These are phyloP conservation scores for Saururus chinensis DNA, from an alignment of 164 flowering plant genomes.

Conservation along the genomic window DNA sequence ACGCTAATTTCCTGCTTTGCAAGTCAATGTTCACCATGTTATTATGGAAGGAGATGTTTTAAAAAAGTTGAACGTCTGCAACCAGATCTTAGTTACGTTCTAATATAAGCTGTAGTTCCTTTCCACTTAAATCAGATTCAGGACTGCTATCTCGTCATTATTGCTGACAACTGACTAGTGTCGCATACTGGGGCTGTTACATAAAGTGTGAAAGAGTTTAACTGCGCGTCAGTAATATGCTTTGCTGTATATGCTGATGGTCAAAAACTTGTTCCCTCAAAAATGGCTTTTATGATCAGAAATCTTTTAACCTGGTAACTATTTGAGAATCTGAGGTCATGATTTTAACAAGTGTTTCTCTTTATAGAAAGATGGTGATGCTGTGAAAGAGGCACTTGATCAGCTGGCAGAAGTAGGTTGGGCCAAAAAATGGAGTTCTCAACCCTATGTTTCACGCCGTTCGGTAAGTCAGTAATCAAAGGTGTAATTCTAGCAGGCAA, in stretches of 20 bases:
- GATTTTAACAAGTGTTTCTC: neutral
- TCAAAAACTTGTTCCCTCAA: neutral
- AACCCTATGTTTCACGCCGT: slow-evolving; percentile 88
- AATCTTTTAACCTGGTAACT: too few relatives aligned
- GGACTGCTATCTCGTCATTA: neutral
- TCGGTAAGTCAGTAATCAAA: slow-evolving; percentile 40
- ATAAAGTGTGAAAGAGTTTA: neutral
- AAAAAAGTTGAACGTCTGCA: too few relatives aligned
- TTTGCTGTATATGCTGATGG: neutral
- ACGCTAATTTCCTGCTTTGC: too few relatives aligned
- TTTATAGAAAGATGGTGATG: slow-evolving; percentile 78
- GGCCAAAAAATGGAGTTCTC: slow-evolving; percentile 95
- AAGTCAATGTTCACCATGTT: too few relatives aligned
- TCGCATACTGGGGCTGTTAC: neutral
- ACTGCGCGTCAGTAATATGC: neutral
- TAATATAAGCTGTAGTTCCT: too few relatives aligned
- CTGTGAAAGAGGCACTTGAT: slow-evolving; percentile 82
- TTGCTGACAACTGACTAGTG: neutral
- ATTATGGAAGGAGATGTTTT: too few relatives aligned
- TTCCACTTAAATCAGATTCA: too few relatives aligned
- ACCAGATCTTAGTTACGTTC: too few relatives aligned
- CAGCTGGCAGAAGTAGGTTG: slow-evolving; percentile 72
- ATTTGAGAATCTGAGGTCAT: neutral
- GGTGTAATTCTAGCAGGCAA: neutral
- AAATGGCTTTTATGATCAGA: neutral